These are phyloP conservation scores for Monosporozyma aquatica DNA, from an alignment of 805 yeast genomes.

Conservation along the genomic window DNA sequence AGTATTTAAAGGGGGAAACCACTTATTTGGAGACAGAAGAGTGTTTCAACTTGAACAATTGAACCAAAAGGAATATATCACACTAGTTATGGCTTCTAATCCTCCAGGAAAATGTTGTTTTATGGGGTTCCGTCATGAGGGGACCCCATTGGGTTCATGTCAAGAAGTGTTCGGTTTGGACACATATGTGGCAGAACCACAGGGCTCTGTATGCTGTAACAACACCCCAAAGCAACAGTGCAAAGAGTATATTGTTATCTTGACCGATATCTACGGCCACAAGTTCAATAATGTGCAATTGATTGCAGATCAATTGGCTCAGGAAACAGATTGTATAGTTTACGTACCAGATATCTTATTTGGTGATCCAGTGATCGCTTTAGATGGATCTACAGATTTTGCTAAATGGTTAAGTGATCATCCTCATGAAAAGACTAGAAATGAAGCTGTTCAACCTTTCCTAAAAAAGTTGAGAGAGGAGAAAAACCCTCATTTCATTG, in stretches of 20 bases:
- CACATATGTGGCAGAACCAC: conserved; percentile 38
- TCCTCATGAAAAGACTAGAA: conserved; percentile 35
- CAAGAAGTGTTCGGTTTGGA: conserved; percentile 36
- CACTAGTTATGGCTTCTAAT: conserved; percentile 37
- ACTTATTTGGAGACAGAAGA: no score
- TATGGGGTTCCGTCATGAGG: conserved; percentile 38
- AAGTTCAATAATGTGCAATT: conserved; percentile 47
- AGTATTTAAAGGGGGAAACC: neutral
- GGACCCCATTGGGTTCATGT: conserved; percentile 39
- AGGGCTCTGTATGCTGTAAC: neutral
- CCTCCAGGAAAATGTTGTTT: conserved; percentile 45
- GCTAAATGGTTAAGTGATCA: conserved; percentile 49
- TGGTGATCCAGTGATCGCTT: conserved; percentile 35
- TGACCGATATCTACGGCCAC: conserved; percentile 66
- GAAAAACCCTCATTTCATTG: conserved; percentile 40
- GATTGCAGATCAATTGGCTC: conserved; percentile 58
- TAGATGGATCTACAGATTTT: conserved; percentile 21
- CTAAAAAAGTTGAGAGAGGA: conserved; percentile 36
- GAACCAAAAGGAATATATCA: neutral
- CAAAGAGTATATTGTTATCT: conserved; percentile 47
- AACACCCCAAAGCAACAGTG: conserved; percentile 14
- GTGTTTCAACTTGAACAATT: no score
- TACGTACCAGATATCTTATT: conserved; percentile 68
- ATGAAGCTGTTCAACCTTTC: conserved; percentile 41
- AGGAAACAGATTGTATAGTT: conserved; percentile 48